Conservation (phyloP, 495 filamentous ascomycete species). For the Neurospora sp. region DNA sequence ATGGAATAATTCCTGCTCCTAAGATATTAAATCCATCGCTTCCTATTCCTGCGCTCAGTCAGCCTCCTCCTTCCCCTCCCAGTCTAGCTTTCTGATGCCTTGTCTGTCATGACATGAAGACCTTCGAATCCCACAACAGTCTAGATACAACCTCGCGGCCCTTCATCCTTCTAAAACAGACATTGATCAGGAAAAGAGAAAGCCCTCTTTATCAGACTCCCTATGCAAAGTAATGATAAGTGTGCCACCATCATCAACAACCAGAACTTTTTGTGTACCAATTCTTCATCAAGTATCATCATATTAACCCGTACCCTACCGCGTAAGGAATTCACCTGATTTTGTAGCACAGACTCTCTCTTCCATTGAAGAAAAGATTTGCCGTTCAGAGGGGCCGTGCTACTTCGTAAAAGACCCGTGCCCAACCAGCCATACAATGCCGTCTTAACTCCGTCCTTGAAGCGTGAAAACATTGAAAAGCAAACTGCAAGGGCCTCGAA, state of each 20-base stretch:
- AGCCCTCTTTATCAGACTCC: neutral
- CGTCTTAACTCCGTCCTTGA: conserved; percentile 9
- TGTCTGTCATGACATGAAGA: neutral
- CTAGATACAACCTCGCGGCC: neutral
- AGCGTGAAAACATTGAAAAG: neutral
- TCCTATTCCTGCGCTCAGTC: neutral
- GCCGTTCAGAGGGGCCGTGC: neutral
- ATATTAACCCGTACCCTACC: neutral
- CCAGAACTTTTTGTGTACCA: neutral
- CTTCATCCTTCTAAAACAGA: neutral
- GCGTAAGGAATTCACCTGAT: neutral
- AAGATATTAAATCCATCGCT: neutral
- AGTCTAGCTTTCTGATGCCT: neutral
- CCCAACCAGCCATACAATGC: neutral
- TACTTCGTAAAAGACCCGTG: conserved; percentile 2
- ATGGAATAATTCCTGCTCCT: neutral
- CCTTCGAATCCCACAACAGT: neutral
- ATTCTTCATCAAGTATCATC: neutral
- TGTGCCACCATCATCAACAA: neutral
- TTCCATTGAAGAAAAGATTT: neutral
- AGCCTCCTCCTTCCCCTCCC: neutral
- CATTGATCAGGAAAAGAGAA: neutral
- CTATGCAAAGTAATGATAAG: neutral
- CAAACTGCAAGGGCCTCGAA: conserved; percentile 2
- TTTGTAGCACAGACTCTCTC: neutral